These are phyloP conservation scores for Boletus bicolor DNA, from an alignment of 768 basidiomycete genomes.

Conservation along the genomic window DNA sequence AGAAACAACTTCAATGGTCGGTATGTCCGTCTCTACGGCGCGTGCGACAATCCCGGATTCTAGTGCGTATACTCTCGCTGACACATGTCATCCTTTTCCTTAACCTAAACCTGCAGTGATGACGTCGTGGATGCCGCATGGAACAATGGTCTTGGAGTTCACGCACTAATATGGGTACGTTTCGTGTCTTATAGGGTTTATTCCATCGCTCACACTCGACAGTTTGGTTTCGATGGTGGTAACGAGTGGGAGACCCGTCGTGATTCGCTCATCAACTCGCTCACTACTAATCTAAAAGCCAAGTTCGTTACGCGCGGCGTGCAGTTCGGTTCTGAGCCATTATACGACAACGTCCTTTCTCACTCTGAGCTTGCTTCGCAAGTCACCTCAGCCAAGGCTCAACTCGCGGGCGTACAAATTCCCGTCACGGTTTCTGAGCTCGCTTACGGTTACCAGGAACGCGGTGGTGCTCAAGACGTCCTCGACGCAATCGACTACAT, in stretches of 20 bases:
- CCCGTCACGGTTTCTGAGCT: slow-evolving; percentile 69
- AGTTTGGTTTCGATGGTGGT: slow-evolving; percentile 39
- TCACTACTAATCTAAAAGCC: slow-evolving; percentile 59
- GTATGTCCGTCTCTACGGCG: slow-evolving; percentile 55
- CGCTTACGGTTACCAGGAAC: slow-evolving; percentile 56
- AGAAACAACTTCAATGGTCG: slow-evolving; percentile 56
- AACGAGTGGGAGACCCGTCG: slow-evolving; percentile 54
- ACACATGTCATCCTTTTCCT: slow-evolving; percentile 14
- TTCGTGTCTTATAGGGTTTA: not conserved
- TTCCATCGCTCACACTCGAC: not conserved
- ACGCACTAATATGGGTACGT: slow-evolving; percentile 70
- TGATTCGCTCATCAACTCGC: slow-evolving; percentile 46
- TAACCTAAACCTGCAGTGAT: slow-evolving; percentile 35
- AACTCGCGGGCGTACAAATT: slow-evolving; percentile 51
- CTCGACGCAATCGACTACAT: slow-evolving; percentile 60
- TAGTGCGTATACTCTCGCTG: slow-evolving; percentile 27
- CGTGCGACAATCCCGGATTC: slow-evolving; percentile 38
- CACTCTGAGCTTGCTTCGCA: slow-evolving; percentile 49
- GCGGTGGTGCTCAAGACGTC: slow-evolving; percentile 50
- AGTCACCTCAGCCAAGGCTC: slow-evolving; percentile 47
- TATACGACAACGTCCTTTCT: slow-evolving; percentile 55
- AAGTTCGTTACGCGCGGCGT: slow-evolving; percentile 62
- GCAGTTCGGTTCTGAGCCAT: slow-evolving; percentile 71
- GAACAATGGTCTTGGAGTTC: slow-evolving; percentile 64
- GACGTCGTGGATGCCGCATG: slow-evolving; percentile 68